These are phyloP conservation scores for Darksidea phi DNA, from an alignment of 495 filamentous ascomycete species.

Conservation along the genomic window DNA sequence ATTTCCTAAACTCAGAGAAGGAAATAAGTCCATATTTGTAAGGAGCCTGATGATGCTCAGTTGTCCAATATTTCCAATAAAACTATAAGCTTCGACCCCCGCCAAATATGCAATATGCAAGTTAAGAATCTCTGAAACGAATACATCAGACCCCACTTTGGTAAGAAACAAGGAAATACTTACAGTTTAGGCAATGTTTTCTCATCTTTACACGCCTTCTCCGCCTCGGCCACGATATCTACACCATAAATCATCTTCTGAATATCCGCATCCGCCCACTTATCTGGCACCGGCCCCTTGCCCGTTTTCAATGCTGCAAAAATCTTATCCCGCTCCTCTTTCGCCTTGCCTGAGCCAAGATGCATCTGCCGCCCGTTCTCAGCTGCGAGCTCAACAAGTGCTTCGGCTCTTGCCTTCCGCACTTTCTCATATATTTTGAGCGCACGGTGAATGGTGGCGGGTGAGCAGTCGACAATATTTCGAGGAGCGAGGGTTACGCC, in stretches of 20 bases:
- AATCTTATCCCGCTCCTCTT: constrained; percentile 70
- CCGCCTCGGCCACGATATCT: constrained; percentile 62
- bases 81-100: too few relatives aligned
- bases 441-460: constrained; percentile 60
- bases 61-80: too few relatives aligned
- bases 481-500: constrained; percentile 57
- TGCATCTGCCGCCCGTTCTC: constrained; percentile 66
- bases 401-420: constrained; percentile 67
- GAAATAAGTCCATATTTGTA: too few relatives aligned
- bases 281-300: constrained; percentile 64
- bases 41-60: too few relatives aligned
- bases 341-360: constrained; percentile 70
- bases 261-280: constrained; percentile 78
- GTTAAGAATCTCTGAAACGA: too few relatives aligned
- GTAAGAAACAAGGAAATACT: constrained; percentile 1
- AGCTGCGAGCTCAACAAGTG: constrained; percentile 69
- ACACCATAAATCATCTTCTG: constrained; percentile 74
- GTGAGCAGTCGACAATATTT: constrained; percentile 51
- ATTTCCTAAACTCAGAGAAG: too few relatives aligned
- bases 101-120: too few relatives aligned
- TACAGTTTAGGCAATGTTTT: constrained; percentile 22
- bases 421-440: constrained; percentile 71
- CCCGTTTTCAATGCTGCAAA: constrained; percentile 63
- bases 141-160: too few relatives aligned
- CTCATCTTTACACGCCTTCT: constrained; percentile 58